Evolutionary conservation across 2,329 filamentous ascomycete species (phyloP).

Genomic region (Fusarium sp.): DNA sequence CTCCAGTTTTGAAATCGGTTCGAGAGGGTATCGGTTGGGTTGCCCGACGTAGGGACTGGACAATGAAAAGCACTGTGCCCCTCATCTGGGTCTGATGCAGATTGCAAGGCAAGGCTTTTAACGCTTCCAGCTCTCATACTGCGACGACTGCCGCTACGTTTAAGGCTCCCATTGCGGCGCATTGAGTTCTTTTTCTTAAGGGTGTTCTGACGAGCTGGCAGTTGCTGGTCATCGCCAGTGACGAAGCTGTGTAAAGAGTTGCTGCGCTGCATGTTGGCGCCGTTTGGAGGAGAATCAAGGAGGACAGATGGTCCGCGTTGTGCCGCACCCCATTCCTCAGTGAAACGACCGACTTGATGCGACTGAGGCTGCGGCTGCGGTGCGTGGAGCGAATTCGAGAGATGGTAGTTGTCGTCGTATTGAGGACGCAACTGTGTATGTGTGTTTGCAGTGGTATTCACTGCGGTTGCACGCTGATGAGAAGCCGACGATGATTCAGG

Average conservation of each 20-base stretch:
- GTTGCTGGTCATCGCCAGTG: conserved; percentile 55
- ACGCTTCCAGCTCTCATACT: conserved; percentile 89
- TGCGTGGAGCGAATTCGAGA: conserved; percentile 29
- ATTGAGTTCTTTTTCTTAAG: conserved; percentile 89
- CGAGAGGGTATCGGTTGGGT: conserved; percentile 86
- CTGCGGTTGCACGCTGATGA: conserved; percentile 26
- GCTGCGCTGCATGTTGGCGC: conserved; percentile 64
- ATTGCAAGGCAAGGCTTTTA: conserved; percentile 77
- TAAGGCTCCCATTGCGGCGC: conserved; percentile 76
- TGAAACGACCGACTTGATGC: conserved; percentile 62
- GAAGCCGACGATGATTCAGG: conserved; percentile 33
- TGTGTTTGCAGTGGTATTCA: conserved; percentile 32
- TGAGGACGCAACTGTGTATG: conserved; percentile 20
- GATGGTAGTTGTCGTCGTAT: conserved; percentile 36
- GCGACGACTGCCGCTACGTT: conserved; percentile 80
- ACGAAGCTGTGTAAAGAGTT: conserved; percentile 66
- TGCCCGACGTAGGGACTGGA: conserved; percentile 86
- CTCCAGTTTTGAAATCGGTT: conserved; percentile 97
- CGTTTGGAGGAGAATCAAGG: conserved; percentile 56
- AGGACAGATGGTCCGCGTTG: conserved; percentile 70
- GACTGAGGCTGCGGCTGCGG: conserved; percentile 37
- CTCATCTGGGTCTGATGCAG: conserved; percentile 72
- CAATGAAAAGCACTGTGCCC: conserved; percentile 87
- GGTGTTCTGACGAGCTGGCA: conserved; percentile 69
- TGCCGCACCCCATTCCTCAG: conserved; percentile 76